A percentile compares a stretch with the other conserved stretches of the same genome.
These are phyloP conservation scores for Baudoinia panamericana DNA, from an alignment of 495 filamentous ascomycete species.

Conservation along the genomic window DNA sequence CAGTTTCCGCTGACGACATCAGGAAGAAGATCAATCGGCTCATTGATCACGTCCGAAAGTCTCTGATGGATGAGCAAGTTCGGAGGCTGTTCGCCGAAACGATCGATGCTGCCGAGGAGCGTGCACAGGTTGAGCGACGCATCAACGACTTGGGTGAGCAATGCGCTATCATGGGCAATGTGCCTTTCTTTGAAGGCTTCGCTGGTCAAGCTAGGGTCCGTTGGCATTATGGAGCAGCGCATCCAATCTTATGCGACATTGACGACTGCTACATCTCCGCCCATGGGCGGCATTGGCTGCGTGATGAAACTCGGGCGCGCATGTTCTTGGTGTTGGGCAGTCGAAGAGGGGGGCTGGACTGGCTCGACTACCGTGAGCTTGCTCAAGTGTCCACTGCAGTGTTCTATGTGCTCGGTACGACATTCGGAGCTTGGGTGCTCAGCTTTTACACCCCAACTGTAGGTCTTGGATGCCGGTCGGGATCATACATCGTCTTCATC, in stretches of 20 bases:
- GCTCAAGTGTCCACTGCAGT: conserved; percentile 32
- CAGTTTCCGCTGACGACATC: conserved; percentile 29
- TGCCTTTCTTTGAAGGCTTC: conserved; percentile 30
- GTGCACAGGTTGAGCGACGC: conserved; percentile 3
- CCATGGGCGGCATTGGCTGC: conserved; percentile 31
- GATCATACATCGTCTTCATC: conserved; percentile 35
- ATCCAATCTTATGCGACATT: conserved; percentile 33
- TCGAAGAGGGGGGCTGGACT: conserved; percentile 24
- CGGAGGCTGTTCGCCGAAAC: conserved; percentile 18
- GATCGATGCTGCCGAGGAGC: conserved; percentile 9
- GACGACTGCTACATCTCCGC: conserved; percentile 31
- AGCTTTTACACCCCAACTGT: conserved; percentile 36
- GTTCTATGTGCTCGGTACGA: conserved; percentile 25
- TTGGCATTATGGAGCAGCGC: conserved; percentile 36
- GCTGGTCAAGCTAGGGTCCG: conserved; percentile 36
- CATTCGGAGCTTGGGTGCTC: conserved; percentile 33
- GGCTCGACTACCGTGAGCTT: conserved; percentile 34
- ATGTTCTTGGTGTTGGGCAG: conserved; percentile 27
- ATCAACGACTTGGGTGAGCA: conserved; percentile 9
- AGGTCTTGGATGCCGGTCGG: conserved; percentile 39
- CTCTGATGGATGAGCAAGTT: conserved; percentile 21
- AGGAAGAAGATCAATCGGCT: conserved; percentile 29
- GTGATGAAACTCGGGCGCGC: conserved; percentile 26
- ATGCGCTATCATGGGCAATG: conserved; percentile 12
- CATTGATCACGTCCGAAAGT: conserved; percentile 25